These are phyloP conservation scores for Talaromyces sp. DNA, from an alignment of 2,329 filamentous ascomycete genomes.

Conservation along the genomic window DNA sequence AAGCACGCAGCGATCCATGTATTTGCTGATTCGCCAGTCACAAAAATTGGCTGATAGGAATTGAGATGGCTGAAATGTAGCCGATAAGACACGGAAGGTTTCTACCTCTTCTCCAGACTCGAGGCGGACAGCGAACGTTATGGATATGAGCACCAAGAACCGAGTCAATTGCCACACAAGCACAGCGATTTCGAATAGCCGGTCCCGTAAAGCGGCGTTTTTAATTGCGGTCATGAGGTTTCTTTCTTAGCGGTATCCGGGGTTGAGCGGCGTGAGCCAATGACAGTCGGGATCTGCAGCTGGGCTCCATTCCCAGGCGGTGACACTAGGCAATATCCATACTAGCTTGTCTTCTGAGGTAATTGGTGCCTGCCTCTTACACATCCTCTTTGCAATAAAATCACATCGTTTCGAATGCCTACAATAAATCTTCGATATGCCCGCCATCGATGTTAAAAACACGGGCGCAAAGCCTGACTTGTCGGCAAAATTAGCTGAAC, in stretches of 20 bases:
- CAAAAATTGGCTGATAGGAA: not conserved
- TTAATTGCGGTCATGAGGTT: not conserved
- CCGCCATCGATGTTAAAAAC: not conserved
- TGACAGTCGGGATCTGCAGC: not conserved
- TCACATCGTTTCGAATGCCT: not conserved
- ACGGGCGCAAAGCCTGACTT: conserved; percentile 29
- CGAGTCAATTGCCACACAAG: not conserved
- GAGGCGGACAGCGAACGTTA: not conserved
- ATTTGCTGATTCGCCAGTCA: not conserved
- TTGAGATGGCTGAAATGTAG: not conserved
- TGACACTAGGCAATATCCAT: not conserved
- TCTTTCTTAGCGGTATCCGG: not conserved
- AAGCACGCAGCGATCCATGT: not conserved
- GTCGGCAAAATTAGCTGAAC: conserved; percentile 40
- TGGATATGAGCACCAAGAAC: not conserved
- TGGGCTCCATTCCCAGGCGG: not conserved
- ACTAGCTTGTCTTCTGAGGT: not conserved
- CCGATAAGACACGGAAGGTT: not conserved
- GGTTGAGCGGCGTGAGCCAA: not conserved
- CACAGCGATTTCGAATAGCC: not conserved
- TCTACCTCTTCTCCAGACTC: not conserved
- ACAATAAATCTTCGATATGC: conserved; percentile 9
- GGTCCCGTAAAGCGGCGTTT: not conserved
- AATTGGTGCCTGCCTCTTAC: not conserved
- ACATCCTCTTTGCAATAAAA: not conserved